Conservation (phyloP, 768 basidiomycete species). For the Suillus occidentalis region DNA sequence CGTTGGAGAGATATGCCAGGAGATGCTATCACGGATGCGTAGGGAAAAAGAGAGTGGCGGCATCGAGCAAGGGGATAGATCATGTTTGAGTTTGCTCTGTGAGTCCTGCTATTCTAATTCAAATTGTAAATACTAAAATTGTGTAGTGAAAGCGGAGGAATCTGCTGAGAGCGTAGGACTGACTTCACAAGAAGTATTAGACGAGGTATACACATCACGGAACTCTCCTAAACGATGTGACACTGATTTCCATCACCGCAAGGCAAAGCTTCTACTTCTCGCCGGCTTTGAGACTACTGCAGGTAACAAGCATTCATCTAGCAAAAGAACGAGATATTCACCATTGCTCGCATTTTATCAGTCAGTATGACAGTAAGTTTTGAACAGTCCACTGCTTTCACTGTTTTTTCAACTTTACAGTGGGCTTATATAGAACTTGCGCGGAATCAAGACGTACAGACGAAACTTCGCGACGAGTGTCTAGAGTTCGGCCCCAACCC, state of each 20-base stretch:
- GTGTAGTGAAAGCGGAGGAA: not conserved
- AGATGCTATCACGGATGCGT: conserved; percentile 32
- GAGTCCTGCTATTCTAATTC: not conserved
- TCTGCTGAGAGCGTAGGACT: not conserved
- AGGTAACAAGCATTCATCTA: conserved; percentile 16
- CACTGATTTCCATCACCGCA: not conserved
- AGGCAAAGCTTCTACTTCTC: conserved; percentile 16
- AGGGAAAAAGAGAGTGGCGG: conserved; percentile 33
- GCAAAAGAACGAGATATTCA: too few species aligned
- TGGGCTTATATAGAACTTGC: conserved; percentile 33
- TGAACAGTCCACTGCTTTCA: not conserved
- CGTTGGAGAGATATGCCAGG: conserved; percentile 36
- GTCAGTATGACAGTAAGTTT: conserved; percentile 13
- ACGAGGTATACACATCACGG: not conserved
- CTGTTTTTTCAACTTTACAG: conserved; percentile 19
- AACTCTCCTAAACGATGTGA: not conserved
- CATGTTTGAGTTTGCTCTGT: not conserved
- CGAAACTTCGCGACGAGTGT: conserved; percentile 29
- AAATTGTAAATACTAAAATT: not conserved
- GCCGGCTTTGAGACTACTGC: conserved; percentile 23
- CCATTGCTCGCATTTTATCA: not conserved
- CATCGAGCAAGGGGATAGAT: conserved; percentile 12
- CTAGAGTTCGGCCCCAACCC: conserved; percentile 27
- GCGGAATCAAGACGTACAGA: conserved; percentile 27
- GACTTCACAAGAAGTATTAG: not conserved